A percentile compares a stretch with the other conserved stretches of the same genome.
Evolutionary conservation across 2,329 filamentous ascomycete species (phyloP).

Genomic region (Cercospora beticola): DNA sequence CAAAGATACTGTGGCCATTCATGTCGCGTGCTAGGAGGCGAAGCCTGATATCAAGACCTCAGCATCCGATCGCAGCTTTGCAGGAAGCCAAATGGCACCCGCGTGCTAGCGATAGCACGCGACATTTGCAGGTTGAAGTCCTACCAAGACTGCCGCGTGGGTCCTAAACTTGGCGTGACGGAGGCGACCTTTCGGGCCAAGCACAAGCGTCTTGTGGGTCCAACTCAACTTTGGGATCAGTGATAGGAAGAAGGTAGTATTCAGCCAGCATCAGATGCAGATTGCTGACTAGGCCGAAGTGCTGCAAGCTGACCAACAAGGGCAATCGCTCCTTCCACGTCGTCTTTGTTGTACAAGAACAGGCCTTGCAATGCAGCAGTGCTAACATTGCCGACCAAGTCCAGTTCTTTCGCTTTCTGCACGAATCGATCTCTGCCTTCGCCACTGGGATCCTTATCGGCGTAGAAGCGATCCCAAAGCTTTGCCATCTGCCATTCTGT

Average conservation of each 20-base stretch:
- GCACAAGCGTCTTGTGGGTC: background rate
- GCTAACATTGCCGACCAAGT: constrained; percentile 71
- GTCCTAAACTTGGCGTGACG: background rate
- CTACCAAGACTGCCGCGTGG: background rate
- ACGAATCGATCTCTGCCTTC: constrained; percentile 68
- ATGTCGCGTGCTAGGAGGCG: background rate
- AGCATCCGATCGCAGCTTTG: background rate
- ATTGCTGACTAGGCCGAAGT: constrained; percentile 5
- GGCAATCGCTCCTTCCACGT: constrained; percentile 78
- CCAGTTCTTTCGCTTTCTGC: constrained; percentile 64
- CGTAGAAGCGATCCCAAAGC: constrained; percentile 96
- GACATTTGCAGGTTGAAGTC: background rate
- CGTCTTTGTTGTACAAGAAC: constrained; percentile 91
- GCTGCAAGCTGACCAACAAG: constrained; percentile 37
- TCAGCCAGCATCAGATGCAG: background rate
- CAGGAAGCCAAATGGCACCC: background rate
- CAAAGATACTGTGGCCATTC: background rate
- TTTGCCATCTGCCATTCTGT: constrained; percentile 77
- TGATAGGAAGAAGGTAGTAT: too few relatives aligned
- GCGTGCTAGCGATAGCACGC: background rate
- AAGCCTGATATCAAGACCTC: background rate
- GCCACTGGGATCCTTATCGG: constrained; percentile 69
- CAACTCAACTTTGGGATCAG: background rate
- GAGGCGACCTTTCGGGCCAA: background rate
- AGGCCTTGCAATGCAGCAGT: constrained; percentile 91